phyloP scores from a whole-genome alignment of 305 asterid species.

The Fraxinus floribunda region DNA sequence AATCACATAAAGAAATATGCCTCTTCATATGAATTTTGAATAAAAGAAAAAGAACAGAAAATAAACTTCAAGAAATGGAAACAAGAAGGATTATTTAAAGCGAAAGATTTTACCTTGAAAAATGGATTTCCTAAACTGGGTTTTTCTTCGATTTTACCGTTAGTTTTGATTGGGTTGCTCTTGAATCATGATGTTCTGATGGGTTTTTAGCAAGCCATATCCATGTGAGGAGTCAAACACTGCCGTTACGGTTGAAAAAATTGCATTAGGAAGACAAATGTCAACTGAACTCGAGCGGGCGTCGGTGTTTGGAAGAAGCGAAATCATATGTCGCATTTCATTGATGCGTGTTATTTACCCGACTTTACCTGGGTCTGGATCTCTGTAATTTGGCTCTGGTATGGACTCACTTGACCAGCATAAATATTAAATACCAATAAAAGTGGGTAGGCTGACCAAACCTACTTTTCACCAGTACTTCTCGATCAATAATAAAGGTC shows the following conservation, averaged over 20 bases:
- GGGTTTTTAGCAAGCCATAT: constrained; percentile 21
- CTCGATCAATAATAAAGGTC: neutral
- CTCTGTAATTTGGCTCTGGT: neutral
- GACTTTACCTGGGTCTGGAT: neutral
- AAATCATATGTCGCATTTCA: neutral
- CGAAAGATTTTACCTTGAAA: constrained; percentile 25
- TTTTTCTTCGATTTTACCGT: constrained; percentile 31
- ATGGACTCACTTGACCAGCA: neutral
- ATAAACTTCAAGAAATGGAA: constrained; percentile 15
- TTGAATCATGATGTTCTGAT: constrained; percentile 24
- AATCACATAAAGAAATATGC: neutral
- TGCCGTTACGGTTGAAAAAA: constrained; percentile 16
- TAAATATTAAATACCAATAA: too few species aligned
- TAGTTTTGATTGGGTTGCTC: constrained; percentile 3
- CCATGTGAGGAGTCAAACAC: constrained; percentile 17
- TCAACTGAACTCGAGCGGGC: constrained; percentile 2
- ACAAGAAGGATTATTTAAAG: neutral
- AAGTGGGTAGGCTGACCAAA: neutral
- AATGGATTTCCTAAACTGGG: constrained; percentile 28
- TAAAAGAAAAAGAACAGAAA: neutral
- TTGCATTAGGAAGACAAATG: neutral
- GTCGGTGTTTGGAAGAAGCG: neutral
- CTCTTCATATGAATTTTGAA: neutral
- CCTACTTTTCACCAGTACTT: neutral
- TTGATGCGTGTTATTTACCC: neutral